phyloP scores from a whole-genome alignment of 441 rosid species.

The Erysimum pusillum region DNA sequence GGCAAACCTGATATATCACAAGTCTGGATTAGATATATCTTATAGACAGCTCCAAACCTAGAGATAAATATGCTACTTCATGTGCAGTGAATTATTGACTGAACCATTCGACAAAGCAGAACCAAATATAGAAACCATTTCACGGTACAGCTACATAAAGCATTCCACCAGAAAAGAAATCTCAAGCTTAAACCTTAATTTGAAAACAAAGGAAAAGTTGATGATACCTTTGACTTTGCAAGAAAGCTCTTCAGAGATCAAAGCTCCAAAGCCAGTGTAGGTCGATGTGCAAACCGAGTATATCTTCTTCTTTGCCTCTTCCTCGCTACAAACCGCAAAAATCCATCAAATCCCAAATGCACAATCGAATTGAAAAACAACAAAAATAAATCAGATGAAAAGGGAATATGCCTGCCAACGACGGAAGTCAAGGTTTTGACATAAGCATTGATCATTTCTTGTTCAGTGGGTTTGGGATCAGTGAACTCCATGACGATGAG shows the following conservation, averaged over 20 bases:
- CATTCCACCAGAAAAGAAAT: background rate
- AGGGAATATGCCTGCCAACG: slow-evolving; percentile 64
- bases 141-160: slow-evolving; percentile 1
- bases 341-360: background rate
- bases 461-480: slow-evolving; percentile 82
- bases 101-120: background rate
- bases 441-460: slow-evolving; percentile 81
- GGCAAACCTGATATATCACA: slow-evolving; percentile 66
- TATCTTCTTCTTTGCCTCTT: slow-evolving; percentile 97
- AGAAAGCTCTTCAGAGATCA: slow-evolving; percentile 95
- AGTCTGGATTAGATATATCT: background rate
- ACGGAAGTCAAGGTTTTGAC: slow-evolving; percentile 82
- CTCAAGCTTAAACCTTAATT: slow-evolving; percentile 23
- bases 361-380: background rate
- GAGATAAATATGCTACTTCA: background rate
- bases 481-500: slow-evolving; percentile 91
- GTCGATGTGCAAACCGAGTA: slow-evolving; percentile 88
- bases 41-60: too few relatives aligned
- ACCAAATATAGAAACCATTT: background rate
- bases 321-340: slow-evolving; percentile 64
- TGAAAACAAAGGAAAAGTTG: slow-evolving; percentile 19
- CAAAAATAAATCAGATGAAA: background rate
- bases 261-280: slow-evolving; percentile 95
- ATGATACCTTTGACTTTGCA: slow-evolving; percentile 82
- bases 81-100: too few relatives aligned